Evolutionary conservation across 106 monocot genomes (phyloP).

Genomic region (Acorus gramineus): DNA sequence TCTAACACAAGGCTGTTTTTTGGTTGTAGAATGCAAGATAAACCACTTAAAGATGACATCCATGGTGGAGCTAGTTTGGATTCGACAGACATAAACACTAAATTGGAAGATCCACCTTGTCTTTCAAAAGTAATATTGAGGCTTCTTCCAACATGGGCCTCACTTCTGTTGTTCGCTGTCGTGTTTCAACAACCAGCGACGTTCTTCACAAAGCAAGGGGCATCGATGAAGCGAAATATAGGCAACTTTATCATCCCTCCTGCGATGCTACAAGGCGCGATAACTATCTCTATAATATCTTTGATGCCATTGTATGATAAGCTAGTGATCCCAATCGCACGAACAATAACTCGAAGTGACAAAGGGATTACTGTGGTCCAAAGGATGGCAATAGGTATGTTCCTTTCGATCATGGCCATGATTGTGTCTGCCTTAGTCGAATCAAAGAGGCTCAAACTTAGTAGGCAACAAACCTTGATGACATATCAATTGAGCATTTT

Average conservation of each 20-base stretch:
- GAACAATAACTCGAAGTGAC: conserved; percentile 24
- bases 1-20: neutral
- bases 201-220: conserved; percentile 92
- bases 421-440: conserved; percentile 53
- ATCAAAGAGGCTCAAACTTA: conserved; percentile 23
- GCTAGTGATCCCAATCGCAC: conserved; percentile 44
- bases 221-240: conserved; percentile 54
- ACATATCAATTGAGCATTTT: conserved; percentile 39
- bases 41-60: conserved; percentile 25
- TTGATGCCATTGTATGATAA: conserved; percentile 85
- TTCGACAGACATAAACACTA: neutral
- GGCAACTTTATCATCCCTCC: conserved; percentile 59
- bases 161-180: conserved; percentile 89
- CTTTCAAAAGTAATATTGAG: conserved; percentile 35
- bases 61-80: conserved; percentile 1
- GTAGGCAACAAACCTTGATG: neutral
- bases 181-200: conserved; percentile 92
- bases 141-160: conserved; percentile 64
- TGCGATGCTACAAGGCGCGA: conserved; percentile 67
- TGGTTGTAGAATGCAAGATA: conserved; percentile 44
- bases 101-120: conserved; percentile 4
- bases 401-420: conserved; percentile 73
- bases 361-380: conserved; percentile 71
- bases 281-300: conserved; percentile 68
- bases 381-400: conserved; percentile 82